phyloP scores from a whole-genome alignment of 805 yeast species.

The Candida coquimbonensis region DNA sequence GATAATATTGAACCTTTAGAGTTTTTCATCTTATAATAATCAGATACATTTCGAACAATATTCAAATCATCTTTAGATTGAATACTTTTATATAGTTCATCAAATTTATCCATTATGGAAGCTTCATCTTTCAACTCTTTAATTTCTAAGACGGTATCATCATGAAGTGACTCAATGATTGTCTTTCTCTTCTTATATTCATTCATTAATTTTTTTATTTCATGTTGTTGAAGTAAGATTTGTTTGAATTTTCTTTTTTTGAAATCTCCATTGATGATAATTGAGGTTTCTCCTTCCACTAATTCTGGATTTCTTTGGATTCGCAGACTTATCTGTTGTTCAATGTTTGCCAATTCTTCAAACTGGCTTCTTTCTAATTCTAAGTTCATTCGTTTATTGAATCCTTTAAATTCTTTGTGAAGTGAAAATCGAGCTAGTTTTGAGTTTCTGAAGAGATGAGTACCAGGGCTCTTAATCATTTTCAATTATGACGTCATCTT shows the following conservation, averaged over 20 bases:
- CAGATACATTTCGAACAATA: constrained; percentile 18
- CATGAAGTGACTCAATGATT: background rate
- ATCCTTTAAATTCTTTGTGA: too few relatives aligned
- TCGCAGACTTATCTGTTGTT: constrained; percentile 56
- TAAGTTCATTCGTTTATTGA: constrained; percentile 19
- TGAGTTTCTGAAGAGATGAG: too few relatives aligned
- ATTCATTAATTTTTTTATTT: constrained; percentile 44
- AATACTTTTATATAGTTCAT: constrained; percentile 27
- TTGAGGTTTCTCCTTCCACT: constrained; percentile 16
- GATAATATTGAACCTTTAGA: constrained; percentile 34
- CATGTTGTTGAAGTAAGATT: constrained; percentile 58
- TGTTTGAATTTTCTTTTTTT: constrained; percentile 43
- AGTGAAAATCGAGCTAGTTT: too few relatives aligned
- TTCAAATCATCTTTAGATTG: constrained; percentile 11
- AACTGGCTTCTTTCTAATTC: constrained; percentile 34
- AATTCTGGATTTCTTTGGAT: constrained; percentile 55
- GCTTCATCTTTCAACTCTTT: constrained; percentile 10
- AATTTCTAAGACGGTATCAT: background rate
- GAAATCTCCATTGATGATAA: constrained; percentile 21
- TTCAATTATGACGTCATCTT: too few relatives aligned
- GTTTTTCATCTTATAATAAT: constrained; percentile 13
- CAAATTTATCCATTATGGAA: constrained; percentile 33
- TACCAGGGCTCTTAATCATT: too few relatives aligned
- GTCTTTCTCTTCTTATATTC: constrained; percentile 34
- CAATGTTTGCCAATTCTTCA: constrained; percentile 70